These are phyloP conservation scores for Juncus inflexus DNA, from an alignment of 176 grass and related monocot species.

Conservation along the genomic window DNA sequence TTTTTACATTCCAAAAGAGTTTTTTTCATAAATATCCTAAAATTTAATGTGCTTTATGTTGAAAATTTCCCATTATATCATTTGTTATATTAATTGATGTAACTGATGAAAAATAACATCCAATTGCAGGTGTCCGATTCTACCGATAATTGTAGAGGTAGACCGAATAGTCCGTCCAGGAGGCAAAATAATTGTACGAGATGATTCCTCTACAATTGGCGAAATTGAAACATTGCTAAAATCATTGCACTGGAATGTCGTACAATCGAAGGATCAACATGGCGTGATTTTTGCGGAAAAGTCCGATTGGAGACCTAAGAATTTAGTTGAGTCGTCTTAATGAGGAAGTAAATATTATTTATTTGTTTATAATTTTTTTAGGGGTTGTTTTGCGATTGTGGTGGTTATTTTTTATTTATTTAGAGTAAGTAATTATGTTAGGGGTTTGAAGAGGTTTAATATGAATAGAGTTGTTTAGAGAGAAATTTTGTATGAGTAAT, in stretches of 20 bases:
- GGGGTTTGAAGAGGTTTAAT: not conserved
- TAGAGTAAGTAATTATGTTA: slow-evolving; percentile 16
- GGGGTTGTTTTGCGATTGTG: not conserved
- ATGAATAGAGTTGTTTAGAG: slow-evolving; percentile 15
- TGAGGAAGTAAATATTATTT: slow-evolving; percentile 7
- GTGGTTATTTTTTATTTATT: slow-evolving; percentile 9
- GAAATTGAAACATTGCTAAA: slow-evolving; percentile 68
- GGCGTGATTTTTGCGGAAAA: slow-evolving; percentile 72
- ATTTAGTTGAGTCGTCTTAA: slow-evolving; percentile 31
- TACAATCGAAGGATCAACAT: slow-evolving; percentile 62
- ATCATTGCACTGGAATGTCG: slow-evolving; percentile 78
- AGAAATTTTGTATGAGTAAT: slow-evolving; percentile 19
- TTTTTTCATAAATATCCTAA: no score
- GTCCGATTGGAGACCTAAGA: slow-evolving; percentile 70
- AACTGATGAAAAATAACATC: not conserved
- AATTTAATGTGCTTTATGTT: no score
- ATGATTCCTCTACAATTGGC: slow-evolving; percentile 39
- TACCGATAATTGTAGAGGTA: slow-evolving; percentile 69
- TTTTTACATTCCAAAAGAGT: no score
- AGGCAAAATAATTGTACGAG: slow-evolving; percentile 67
- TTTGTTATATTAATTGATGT: not conserved
- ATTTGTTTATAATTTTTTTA: not conserved
- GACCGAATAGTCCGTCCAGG: slow-evolving; percentile 86
- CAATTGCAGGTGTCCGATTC: slow-evolving; percentile 52
- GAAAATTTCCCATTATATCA: not conserved